These are phyloP conservation scores for Macroventuria anomochaeta DNA, from an alignment of 2,329 filamentous ascomycete species.

Conservation along the genomic window DNA sequence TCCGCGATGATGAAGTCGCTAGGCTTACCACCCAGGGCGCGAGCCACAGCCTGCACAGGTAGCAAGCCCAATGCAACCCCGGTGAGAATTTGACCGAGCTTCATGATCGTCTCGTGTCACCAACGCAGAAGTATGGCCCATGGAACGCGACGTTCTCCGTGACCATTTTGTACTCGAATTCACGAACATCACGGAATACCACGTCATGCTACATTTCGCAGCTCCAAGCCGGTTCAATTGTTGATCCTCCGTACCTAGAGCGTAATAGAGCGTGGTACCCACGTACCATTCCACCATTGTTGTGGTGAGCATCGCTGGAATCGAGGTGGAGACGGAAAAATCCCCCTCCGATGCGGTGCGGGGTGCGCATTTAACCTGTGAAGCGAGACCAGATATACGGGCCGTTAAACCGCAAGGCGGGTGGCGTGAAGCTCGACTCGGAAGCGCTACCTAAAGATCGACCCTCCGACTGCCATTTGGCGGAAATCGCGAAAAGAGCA, in stretches of 20 bases:
- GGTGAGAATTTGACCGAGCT: neutral
- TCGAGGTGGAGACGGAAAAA: constrained; percentile 20
- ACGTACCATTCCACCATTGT: neutral
- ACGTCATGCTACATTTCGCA: neutral
- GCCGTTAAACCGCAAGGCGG: constrained; percentile 2
- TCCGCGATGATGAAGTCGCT: constrained; percentile 55
- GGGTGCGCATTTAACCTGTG: constrained; percentile 10
- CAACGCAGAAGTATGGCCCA: neutral
- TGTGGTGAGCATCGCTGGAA: neutral
- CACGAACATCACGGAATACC: neutral
- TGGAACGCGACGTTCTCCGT: neutral
- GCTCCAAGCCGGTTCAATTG: constrained; percentile 5
- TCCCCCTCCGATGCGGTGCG: constrained; percentile 19
- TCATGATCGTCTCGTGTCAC: constrained; percentile 3
- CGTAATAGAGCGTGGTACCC: neutral
- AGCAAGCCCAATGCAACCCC: constrained; percentile 3
- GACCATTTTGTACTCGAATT: constrained; percentile 1
- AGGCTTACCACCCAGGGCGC: constrained; percentile 56
- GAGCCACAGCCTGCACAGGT: constrained; percentile 31
- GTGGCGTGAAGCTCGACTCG: constrained; percentile 3
- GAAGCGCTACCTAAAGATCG: constrained; percentile 11
- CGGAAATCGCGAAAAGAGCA: constrained; percentile 56
- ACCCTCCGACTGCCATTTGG: constrained; percentile 47
- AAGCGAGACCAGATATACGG: constrained; percentile 1
- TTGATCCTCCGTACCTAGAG: constrained; percentile 1